Percentiles rank a stretch among this genome's conserved stretches.
Conservation (phyloP, 1,284 basidiomycete genomes). For the Sanghuangporus baumii region DNA sequence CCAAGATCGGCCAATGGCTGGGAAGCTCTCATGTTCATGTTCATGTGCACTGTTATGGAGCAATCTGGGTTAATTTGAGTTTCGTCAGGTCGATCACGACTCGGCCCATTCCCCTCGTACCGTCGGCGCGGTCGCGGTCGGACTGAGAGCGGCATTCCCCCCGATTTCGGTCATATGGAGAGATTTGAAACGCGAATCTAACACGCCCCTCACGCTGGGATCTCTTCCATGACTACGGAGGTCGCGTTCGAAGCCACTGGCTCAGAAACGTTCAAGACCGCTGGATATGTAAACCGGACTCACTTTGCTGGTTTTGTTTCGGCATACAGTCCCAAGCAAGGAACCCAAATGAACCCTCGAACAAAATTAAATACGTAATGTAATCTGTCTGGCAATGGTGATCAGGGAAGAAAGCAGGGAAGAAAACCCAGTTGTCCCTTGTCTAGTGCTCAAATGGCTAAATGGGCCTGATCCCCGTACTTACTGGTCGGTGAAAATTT, state of each 20-base stretch:
- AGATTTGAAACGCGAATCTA: no score
- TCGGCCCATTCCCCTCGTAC: background rate
- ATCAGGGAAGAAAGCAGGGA: background rate
- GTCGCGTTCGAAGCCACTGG: no score
- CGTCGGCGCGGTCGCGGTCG: background rate
- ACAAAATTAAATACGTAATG: background rate
- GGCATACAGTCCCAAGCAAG: background rate
- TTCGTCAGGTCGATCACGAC: constrained; percentile 1
- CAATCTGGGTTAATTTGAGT: background rate
- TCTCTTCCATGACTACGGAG: no score
- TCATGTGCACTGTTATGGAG: background rate
- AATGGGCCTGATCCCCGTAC: background rate
- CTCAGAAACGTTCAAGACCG: no score
- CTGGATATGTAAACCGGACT: no score
- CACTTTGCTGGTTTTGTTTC: background rate
- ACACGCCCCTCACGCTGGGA: no score
- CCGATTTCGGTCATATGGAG: background rate
- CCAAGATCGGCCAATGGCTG: background rate
- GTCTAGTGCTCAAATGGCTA: background rate
- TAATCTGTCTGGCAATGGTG: background rate
- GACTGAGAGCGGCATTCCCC: background rate
- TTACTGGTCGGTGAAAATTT: background rate
- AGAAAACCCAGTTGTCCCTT: background rate
- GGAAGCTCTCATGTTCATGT: constrained; percentile 2
- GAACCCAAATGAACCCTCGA: background rate